phyloP scores from a whole-genome alignment of 257 asterid genomes.

The Solanum lycopersicoides region DNA sequence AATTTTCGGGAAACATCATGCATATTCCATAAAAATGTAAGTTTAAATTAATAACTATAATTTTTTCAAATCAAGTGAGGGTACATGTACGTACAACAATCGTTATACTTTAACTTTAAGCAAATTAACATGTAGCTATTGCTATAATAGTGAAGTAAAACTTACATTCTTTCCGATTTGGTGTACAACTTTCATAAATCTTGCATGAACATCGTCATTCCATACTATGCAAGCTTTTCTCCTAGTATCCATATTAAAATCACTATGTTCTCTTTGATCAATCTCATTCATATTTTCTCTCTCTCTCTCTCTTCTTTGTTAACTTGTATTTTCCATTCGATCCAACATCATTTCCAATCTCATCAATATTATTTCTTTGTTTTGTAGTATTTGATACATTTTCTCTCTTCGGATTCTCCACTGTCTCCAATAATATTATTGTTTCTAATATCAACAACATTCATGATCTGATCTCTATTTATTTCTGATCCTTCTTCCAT shows the following conservation, averaged over 20 bases:
- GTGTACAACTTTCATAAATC: background rate
- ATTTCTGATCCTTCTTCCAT: background rate
- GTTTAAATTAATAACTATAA: background rate
- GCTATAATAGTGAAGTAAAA: background rate
- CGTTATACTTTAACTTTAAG: background rate
- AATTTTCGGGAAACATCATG: constrained; percentile 5
- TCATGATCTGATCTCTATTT: background rate
- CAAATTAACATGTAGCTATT: background rate
- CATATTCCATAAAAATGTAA: background rate
- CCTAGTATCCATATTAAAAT: background rate
- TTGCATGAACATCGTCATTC: background rate
- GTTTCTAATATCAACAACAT: too few species aligned
- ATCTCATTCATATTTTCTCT: background rate
- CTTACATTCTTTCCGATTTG: constrained; percentile 22
- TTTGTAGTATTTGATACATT: background rate
- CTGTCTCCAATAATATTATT: background rate
- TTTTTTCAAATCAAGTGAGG: background rate
- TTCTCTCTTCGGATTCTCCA: background rate
- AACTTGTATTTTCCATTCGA: background rate
- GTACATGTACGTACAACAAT: background rate
- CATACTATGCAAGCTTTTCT: background rate
- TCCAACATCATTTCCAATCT: background rate
- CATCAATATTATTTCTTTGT: background rate
- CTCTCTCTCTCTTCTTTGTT: background rate
- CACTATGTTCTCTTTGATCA: background rate